These are phyloP conservation scores for Wakefieldia striispora DNA, from an alignment of 768 basidiomycete species.

Conservation along the genomic window DNA sequence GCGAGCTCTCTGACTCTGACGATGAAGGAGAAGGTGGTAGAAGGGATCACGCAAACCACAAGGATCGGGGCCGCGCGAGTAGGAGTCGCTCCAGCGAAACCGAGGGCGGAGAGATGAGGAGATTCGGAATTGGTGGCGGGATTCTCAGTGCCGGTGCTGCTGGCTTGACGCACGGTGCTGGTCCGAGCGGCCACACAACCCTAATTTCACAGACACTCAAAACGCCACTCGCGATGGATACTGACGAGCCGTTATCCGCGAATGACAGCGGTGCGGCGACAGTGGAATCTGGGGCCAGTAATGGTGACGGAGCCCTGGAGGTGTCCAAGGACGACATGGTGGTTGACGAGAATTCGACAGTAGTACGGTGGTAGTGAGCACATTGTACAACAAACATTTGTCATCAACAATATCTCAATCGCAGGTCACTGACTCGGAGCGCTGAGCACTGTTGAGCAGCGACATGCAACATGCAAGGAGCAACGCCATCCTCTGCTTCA, in stretches of 20 bases:
- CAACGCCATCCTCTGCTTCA: not conserved
- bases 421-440: not conserved
- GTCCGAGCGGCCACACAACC: constrained; percentile 69
- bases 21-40: constrained; percentile 93
- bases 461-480: not conserved
- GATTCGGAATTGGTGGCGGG: constrained; percentile 67
- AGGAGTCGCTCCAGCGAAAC: constrained; percentile 41
- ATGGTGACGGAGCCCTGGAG: constrained; percentile 13
- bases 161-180: constrained; percentile 64
- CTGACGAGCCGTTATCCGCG: constrained; percentile 28
- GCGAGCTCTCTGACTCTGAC: constrained; percentile 94
- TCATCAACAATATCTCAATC: constrained; percentile 12
- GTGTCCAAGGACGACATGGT: constrained; percentile 26
- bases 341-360: constrained; percentile 20
- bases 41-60: constrained; percentile 61
- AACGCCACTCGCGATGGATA: constrained; percentile 32
- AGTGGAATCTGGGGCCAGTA: constrained; percentile 15
- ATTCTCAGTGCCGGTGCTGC: constrained; percentile 64
- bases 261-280: constrained; percentile 17
- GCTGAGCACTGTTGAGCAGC: too few relatives aligned
- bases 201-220: constrained; percentile 30
- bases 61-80: constrained; percentile 47
- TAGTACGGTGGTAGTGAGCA: not conserved
- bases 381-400: constrained; percentile 10
- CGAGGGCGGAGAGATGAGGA: constrained; percentile 43